These are phyloP conservation scores for Athelia sp. DNA, from an alignment of 1,284 basidiomycete genomes.

Conservation along the genomic window DNA sequence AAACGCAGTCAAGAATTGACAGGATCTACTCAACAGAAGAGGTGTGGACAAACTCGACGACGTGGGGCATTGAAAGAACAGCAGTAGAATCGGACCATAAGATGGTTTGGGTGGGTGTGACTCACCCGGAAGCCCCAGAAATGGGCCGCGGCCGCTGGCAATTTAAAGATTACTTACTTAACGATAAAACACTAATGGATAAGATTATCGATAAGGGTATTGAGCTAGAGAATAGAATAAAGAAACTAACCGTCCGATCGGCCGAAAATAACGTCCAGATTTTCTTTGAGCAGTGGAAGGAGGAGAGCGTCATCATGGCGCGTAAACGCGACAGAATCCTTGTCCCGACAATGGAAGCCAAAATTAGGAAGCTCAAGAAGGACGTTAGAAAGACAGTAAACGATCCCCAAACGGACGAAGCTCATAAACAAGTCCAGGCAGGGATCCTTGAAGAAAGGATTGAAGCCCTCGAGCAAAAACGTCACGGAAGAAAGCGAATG, in stretches of 20 bases:
- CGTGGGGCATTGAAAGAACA: constrained; percentile 20
- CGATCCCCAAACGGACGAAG: neutral
- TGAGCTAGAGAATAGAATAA: neutral
- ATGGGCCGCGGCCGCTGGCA: constrained; percentile 27
- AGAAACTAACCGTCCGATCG: constrained; percentile 1
- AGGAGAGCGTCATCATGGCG: neutral
- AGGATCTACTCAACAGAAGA: constrained; percentile 24
- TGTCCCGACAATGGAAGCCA: neutral
- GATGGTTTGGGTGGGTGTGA: constrained; percentile 19
- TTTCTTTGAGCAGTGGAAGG: neutral
- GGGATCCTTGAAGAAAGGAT: constrained; percentile 1
- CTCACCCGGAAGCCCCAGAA: constrained; percentile 14
- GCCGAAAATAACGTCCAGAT: neutral
- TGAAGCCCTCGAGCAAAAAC: constrained; percentile 6
- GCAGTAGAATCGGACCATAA: constrained; percentile 24
- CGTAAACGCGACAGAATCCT: neutral
- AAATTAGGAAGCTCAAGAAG: neutral
- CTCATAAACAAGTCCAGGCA: neutral
- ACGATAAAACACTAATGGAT: constrained; percentile 14
- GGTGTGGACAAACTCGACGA: constrained; percentile 4
- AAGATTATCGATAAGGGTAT: constrained; percentile 1
- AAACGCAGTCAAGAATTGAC: constrained; percentile 28
- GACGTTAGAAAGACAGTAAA: neutral
- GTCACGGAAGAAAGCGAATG: constrained; percentile 8
- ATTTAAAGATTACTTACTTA: constrained; percentile 17